Conservation (phyloP, 2,329 filamentous ascomycete genomes). For the Macrophomina phaseolina region DNA sequence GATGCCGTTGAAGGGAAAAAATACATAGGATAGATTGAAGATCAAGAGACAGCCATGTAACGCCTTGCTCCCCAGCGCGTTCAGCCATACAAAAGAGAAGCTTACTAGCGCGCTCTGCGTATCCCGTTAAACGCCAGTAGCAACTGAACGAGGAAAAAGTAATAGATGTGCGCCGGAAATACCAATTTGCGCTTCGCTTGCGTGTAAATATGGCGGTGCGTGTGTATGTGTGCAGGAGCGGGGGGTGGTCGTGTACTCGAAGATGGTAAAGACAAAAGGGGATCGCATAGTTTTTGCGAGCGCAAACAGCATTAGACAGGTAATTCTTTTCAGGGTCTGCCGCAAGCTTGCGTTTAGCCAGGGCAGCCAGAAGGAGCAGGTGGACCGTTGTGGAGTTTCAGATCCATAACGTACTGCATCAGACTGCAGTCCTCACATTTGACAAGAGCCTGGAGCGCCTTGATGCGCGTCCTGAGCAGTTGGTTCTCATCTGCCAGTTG, state of each 20-base stretch:
- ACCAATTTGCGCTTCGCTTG: constrained; percentile 8
- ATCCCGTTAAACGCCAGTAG: constrained; percentile 8
- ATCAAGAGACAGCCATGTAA: constrained; percentile 6
- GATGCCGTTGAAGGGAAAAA: constrained; percentile 2
- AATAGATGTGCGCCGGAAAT: constrained; percentile 18
- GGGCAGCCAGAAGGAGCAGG: constrained; percentile 17
- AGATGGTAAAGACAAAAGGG: neutral
- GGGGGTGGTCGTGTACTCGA: neutral
- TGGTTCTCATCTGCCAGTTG: constrained; percentile 47
- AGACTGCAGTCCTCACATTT: constrained; percentile 54
- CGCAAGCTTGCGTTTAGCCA: neutral
- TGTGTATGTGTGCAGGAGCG: neutral
- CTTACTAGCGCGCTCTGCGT: constrained; percentile 28
- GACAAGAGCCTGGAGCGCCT: constrained; percentile 51
- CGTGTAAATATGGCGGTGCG: constrained; percentile 17
- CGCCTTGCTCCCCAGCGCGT: constrained; percentile 20
- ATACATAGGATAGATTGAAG: constrained; percentile 6
- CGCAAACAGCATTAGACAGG: constrained; percentile 13
- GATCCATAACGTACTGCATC: constrained; percentile 51
- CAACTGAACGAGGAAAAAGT: neutral
- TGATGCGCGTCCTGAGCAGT: constrained; percentile 46
- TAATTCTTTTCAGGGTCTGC: neutral
- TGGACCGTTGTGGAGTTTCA: constrained; percentile 36
- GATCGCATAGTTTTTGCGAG: neutral
- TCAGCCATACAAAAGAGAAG: constrained; percentile 24